Conservation (phyloP, 208 protist genomes). For the Acanthamoeba rhysodes region DNA sequence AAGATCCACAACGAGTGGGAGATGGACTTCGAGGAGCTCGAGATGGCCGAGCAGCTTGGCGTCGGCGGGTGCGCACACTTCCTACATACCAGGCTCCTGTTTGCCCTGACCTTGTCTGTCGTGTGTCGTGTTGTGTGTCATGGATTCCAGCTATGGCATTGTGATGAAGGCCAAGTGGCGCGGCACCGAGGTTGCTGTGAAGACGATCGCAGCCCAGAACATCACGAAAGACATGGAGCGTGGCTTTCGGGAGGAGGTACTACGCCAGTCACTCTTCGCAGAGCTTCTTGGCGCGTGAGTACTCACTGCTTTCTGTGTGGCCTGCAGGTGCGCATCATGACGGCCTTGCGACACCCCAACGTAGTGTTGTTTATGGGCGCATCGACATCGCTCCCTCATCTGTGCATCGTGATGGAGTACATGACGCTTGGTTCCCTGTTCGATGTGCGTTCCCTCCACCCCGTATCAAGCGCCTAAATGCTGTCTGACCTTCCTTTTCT, state of each 20-base stretch:
- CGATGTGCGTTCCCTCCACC: neutral
- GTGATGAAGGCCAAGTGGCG: slow-evolving; percentile 62
- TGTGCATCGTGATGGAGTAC: slow-evolving; percentile 45
- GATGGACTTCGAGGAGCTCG: slow-evolving; percentile 16
- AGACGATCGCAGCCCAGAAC: slow-evolving; percentile 37
- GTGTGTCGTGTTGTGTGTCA: neutral
- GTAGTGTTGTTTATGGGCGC: slow-evolving; percentile 76
- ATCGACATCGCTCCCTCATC: neutral
- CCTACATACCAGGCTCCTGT: too few relatives aligned
- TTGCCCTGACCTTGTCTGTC: neutral
- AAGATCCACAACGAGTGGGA: neutral
- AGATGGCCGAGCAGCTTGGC: slow-evolving; percentile 59
- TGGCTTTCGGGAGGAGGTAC: slow-evolving; percentile 71
- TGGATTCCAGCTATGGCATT: neutral
- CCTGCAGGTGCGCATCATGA: slow-evolving; percentile 75
- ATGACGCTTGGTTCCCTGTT: slow-evolving; percentile 16
- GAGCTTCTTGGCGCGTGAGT: neutral
- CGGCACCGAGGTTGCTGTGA: slow-evolving; percentile 80
- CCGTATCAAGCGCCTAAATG: neutral
- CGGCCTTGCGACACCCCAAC: slow-evolving; percentile 70
- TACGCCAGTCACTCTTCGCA: neutral
- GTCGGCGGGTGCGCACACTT: slow-evolving; percentile 47
- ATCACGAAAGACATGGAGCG: slow-evolving; percentile 37
- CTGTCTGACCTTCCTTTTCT: neutral
- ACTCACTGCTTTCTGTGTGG: neutral